Conservation (phyloP, 2,329 filamentous ascomycete species). For the Xylariaceae sp. region DNA sequence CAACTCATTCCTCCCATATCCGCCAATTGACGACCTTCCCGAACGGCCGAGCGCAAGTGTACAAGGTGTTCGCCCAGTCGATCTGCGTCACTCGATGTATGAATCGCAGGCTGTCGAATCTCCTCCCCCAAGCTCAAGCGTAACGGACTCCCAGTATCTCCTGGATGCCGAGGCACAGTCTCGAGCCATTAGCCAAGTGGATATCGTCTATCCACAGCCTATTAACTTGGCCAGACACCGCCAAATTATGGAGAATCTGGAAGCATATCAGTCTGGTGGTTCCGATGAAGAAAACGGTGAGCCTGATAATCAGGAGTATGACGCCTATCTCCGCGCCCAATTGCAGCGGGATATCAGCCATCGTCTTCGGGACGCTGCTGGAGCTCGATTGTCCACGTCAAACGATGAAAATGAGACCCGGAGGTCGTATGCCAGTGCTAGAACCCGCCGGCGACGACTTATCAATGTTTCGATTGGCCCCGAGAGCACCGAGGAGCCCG, state of each 20-base stretch:
- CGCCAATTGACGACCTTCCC: constrained; percentile 8
- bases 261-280: not conserved
- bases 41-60: not conserved
- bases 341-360: constrained; percentile 41
- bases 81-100: not conserved
- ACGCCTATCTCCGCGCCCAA: not conserved
- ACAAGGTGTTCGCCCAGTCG: constrained; percentile 2
- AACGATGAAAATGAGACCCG: not conserved
- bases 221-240: constrained; percentile 14
- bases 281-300: not conserved
- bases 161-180: constrained; percentile 23
- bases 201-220: constrained; percentile 12
- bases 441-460: too few species aligned
- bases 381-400: constrained; percentile 1
- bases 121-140: constrained; percentile 9
- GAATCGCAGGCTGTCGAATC: constrained; percentile 6
- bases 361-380: constrained; percentile 33
- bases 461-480: too few species aligned
- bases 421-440: too few species aligned
- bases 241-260: not conserved
- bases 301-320: constrained; percentile 2
- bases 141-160: constrained; percentile 24
- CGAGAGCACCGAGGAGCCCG: too few species aligned
- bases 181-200: not conserved
- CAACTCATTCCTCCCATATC: not conserved